A percentile compares a stretch with the other conserved stretches of the same genome.
Evolutionary conservation across 1,284 basidiomycete genomes (phyloP).

Genomic region (Farysia itapuensis): DNA sequence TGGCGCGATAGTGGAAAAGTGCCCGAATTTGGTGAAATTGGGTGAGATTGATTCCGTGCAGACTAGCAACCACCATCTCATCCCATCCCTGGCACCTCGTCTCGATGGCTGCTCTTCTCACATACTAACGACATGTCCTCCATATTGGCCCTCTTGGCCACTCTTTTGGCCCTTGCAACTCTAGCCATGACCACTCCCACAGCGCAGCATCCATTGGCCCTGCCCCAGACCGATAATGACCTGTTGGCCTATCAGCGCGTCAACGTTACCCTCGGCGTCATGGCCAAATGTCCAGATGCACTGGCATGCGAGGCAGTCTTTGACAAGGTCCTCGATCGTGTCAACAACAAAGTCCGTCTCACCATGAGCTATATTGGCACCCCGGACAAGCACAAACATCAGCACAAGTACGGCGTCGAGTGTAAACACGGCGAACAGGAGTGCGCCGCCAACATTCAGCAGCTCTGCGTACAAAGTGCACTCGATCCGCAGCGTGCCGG

Average conservation of each 20-base stretch:
- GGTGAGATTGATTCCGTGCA: no score
- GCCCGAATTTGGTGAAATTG: no score
- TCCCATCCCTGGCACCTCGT: no score
- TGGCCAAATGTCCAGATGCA: constrained; percentile 45
- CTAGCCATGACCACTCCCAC: no score
- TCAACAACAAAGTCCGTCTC: constrained; percentile 37
- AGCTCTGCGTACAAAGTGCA: constrained; percentile 43
- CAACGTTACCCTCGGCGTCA: constrained; percentile 41
- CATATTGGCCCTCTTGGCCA: no score
- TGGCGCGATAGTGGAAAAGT: no score
- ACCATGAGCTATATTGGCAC: constrained; percentile 38
- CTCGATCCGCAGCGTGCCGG: constrained; percentile 41
- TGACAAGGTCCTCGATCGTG: constrained; percentile 37
- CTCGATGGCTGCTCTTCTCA: no score
- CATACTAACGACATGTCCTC: no score
- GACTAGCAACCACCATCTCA: no score
- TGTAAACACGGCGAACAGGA: constrained; percentile 46
- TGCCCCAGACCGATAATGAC: neutral
- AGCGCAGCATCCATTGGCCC: neutral
- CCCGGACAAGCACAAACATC: constrained; percentile 6
- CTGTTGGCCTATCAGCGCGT: constrained; percentile 12
- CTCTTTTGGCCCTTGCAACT: no score
- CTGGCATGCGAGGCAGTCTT: constrained; percentile 41
- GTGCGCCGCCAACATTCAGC: constrained; percentile 46
- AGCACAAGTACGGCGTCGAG: constrained; percentile 16